Evolutionary conservation across 805 yeast genomes (phyloP).

Genomic region (Wickerhamomyces mucosus): DNA sequence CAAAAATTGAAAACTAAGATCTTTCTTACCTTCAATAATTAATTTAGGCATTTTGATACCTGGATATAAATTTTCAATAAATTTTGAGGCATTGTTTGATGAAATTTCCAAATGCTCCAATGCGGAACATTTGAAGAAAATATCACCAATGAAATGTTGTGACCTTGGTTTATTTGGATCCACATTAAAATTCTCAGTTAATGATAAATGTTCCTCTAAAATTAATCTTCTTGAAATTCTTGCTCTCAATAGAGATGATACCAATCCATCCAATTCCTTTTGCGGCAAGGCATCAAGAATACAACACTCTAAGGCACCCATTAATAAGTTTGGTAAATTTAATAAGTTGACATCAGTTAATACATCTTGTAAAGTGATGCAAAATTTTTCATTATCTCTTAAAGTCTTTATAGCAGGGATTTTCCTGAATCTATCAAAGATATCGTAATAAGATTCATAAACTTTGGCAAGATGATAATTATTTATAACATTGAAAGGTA

Average conservation of each 20-base stretch:
- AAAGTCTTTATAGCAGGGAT: constrained; percentile 57
- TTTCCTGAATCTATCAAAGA: constrained; percentile 77
- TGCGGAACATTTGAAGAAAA: constrained; percentile 73
- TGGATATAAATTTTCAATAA: constrained; percentile 43
- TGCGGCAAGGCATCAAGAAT: constrained; percentile 50
- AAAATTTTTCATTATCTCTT: constrained; percentile 69
- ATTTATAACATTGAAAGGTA: constrained; percentile 78
- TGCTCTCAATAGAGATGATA: constrained; percentile 72
- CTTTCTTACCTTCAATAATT: constrained; percentile 62
- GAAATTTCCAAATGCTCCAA: constrained; percentile 53
- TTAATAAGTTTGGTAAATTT: constrained; percentile 79
- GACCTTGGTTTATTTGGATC: constrained; percentile 41
- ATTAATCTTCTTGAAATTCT: constrained; percentile 85
- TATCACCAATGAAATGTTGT: constrained; percentile 54
- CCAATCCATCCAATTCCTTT: constrained; percentile 55
- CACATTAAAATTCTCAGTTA: constrained; percentile 52
- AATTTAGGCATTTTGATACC: constrained; percentile 61
- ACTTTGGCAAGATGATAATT: constrained; percentile 82
- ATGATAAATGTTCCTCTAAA: constrained; percentile 82
- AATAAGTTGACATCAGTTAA: constrained; percentile 69
- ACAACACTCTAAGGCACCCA: constrained; percentile 85
- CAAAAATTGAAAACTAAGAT: constrained; percentile 69
- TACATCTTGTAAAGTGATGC: constrained; percentile 50
- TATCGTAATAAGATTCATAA: constrained; percentile 80
- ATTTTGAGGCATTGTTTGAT: constrained; percentile 37